Conservation (phyloP, 116 monocot species). For the Zostera marina region DNA sequence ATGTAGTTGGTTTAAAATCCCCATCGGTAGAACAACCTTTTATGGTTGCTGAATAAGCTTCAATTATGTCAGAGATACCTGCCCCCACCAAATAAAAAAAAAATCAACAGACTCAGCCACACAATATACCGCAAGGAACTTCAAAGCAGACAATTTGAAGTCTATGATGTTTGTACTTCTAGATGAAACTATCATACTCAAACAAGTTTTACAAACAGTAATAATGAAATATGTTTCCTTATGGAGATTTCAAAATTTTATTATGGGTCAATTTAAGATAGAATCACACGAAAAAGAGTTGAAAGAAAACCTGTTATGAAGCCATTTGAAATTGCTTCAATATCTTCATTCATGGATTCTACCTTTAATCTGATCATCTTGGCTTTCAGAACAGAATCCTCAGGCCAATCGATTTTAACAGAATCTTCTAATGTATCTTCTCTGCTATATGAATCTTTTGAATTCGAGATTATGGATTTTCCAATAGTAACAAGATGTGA, state of each 20-base stretch:
- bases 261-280: neutral
- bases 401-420: conserved; percentile 69
- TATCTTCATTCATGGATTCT: conserved; percentile 45
- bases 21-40: conserved; percentile 17
- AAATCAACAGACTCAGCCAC: neutral
- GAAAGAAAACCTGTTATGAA: conserved; percentile 50
- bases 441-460: conserved; percentile 35
- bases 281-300: neutral
- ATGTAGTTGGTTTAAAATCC: conserved; percentile 13
- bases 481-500: conserved; percentile 67
- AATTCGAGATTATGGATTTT: conserved; percentile 62
- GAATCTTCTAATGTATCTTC: conserved; percentile 23
- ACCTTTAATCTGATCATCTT: conserved; percentile 74
- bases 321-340: conserved; percentile 64
- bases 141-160: too few relatives aligned
- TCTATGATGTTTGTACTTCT: too few relatives aligned
- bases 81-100: neutral
- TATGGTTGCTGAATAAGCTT: conserved; percentile 51
- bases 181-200: neutral
- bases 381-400: conserved; percentile 69
- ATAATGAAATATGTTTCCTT: neutral
- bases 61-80: conserved; percentile 76
- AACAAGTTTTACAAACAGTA: neutral
- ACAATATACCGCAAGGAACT: neutral
- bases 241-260: neutral